These are phyloP conservation scores for Coprinellus micaceus DNA, from an alignment of 768 basidiomycete species.

Conservation along the genomic window DNA sequence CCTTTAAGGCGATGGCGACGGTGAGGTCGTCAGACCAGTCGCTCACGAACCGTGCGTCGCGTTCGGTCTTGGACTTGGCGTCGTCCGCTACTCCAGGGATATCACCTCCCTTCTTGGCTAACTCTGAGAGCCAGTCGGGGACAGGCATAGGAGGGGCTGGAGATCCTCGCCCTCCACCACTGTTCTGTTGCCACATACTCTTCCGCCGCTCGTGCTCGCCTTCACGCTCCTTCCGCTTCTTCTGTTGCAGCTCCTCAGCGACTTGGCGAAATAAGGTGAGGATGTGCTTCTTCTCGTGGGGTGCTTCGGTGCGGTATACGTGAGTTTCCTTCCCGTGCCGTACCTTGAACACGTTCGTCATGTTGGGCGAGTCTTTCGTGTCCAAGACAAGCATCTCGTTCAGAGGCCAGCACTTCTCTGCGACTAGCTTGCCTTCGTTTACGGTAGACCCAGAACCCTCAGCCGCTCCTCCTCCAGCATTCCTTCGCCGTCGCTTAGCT, in stretches of 20 bases:
- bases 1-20: constrained; percentile 83
- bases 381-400: constrained; percentile 94
- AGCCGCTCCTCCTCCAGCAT: constrained; percentile 43
- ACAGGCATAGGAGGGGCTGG: constrained; percentile 59
- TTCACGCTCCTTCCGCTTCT: constrained; percentile 90
- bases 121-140: constrained; percentile 74
- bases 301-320: constrained; percentile 83
- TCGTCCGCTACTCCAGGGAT: constrained; percentile 41
- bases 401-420: constrained; percentile 90
- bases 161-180: constrained; percentile 39
- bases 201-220: constrained; percentile 88
- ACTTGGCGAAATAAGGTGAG: constrained; percentile 86
- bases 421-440: constrained; percentile 76
- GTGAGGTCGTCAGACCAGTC: constrained; percentile 92
- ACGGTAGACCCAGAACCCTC: constrained; percentile 40
- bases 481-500: constrained; percentile 68
- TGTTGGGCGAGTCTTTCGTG: constrained; percentile 84
- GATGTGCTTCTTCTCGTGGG: constrained; percentile 82
- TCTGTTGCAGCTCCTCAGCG: constrained; percentile 85
- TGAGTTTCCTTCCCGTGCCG: constrained; percentile 90
- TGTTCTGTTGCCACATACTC: constrained; percentile 56
- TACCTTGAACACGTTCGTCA: constrained; percentile 98
- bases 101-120: constrained; percentile 55
- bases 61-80: constrained; percentile 72
- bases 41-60: constrained; percentile 81